Percentiles rank a stretch among this genome's conserved stretches.
These are phyloP conservation scores for Ceratocystis destructans DNA, from an alignment of 2,329 filamentous ascomycete species.

Conservation along the genomic window DNA sequence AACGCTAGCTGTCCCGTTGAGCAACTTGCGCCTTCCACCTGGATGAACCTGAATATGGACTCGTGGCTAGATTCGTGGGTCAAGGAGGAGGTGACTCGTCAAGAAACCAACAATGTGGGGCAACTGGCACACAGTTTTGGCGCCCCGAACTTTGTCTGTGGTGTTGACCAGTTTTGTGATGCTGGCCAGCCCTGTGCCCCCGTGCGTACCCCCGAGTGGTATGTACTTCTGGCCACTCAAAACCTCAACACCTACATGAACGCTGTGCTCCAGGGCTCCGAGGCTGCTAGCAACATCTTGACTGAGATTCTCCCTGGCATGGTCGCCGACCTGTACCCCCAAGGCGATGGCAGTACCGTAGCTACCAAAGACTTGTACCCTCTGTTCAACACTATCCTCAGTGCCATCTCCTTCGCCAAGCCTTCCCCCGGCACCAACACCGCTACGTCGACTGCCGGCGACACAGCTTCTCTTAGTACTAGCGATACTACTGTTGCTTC, in stretches of 20 bases:
- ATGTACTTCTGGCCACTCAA: conserved; percentile 18
- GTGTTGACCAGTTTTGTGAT: conserved; percentile 17
- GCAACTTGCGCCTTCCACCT: conserved; percentile 4
- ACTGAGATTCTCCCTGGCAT: conserved; percentile 17
- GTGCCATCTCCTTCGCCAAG: conserved; percentile 15
- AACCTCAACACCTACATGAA: conserved; percentile 20
- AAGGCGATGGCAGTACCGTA: conserved; percentile 16
- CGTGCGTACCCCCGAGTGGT: conserved; percentile 18
- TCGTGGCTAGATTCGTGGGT: conserved; percentile 15
- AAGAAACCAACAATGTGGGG: conserved; percentile 17
- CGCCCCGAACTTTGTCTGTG: conserved; percentile 20
- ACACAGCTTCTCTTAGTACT: background rate
- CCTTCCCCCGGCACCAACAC: background rate
- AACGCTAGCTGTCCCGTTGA: background rate
- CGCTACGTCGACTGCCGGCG: conserved; percentile 5
- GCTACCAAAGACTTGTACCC: conserved; percentile 16
- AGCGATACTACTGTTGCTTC: background rate
- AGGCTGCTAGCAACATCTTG: conserved; percentile 18
- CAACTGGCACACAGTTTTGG: conserved; percentile 17
- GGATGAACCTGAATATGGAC: conserved; percentile 7
- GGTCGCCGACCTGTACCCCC: conserved; percentile 18
- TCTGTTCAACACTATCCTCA: conserved; percentile 16
- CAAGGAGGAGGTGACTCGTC: conserved; percentile 12
- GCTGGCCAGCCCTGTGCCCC: conserved; percentile 20
- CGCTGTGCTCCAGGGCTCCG: conserved; percentile 11